Base-by-base conservation (phyloP, 768 basidiomycete species). In the Rhodotorula toruloides region DNA sequence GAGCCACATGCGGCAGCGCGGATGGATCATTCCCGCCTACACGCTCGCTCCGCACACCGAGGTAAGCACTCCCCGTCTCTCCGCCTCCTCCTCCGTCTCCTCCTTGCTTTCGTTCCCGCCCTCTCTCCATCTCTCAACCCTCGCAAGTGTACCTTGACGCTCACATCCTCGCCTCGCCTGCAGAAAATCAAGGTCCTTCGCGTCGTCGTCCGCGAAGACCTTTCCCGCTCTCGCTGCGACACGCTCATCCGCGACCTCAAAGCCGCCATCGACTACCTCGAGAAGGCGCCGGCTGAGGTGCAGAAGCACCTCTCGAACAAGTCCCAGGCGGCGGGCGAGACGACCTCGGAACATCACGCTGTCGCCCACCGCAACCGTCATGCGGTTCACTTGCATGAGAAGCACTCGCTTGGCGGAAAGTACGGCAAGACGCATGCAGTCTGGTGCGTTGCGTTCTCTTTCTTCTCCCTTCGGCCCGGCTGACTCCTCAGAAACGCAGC, bases 401-500 rank as follows among this genome's bases (percentile, higher is more conserved):
- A 75, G 54, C 76, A 78, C 62, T 76, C 74, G n/a, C 74, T 78
- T 25, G 71, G 68, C 32, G 77, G 72, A n/a, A 77, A 75, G 58
- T 68, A 74, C 67, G 77, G 77, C 32, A 78, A 78, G 65, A 61
- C 65, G 39, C 65, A 66, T 42, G 65, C 65, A 13, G 58, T 60
- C 21, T 66, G 65, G 54, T 66, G 27, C 39, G 53, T 16, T 43
- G 43, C 43, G 43, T 43, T 16, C 10, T 19, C n/a, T 11, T 22
- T 43, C 43, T 22, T 6, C 43, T 43, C 43, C 7, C 43, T 19
- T 43, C 43, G 10, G 19, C 17, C 14, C 25, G 19, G 17, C 43
- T 16, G 27, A 7, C 16, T 11, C 0, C 47, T 2, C 27, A 47
- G 7, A 27, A 12, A 2, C 19, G 19, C 6, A 10, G 43, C 17